A percentile compares a stretch with the other conserved stretches of the same genome.
These are phyloP conservation scores for Xylaria palmicola DNA, from an alignment of 495 filamentous ascomycete genomes.

Conservation along the genomic window DNA sequence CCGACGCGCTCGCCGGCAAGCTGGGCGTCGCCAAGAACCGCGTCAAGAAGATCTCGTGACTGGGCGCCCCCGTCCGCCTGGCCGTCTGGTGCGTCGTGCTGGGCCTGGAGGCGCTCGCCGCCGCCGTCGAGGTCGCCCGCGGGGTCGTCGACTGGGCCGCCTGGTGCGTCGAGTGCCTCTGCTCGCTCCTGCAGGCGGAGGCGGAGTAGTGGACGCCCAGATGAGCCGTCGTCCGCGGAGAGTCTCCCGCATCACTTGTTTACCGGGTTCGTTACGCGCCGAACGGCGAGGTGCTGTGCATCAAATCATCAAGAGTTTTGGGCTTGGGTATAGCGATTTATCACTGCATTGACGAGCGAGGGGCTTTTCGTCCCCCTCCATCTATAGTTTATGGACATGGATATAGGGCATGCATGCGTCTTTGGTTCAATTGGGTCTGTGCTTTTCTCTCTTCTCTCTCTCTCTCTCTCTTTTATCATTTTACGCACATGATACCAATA, in stretches of 20 bases:
- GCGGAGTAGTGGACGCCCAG: too few species aligned
- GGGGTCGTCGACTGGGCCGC: conserved; percentile 24
- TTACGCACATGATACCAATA: conserved; percentile 5
- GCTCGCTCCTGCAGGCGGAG: conserved; percentile 18
- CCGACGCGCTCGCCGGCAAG: conserved; percentile 70
- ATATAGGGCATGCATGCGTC: neutral
- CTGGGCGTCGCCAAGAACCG: conserved; percentile 79
- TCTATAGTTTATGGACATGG: neutral
- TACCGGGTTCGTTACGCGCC: too few species aligned
- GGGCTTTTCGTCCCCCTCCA: neutral
- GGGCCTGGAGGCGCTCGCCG: conserved; percentile 15
- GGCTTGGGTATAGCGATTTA: neutral
- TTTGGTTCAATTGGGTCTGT: neutral
- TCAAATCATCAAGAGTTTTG: neutral
- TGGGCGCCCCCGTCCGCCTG: conserved; percentile 9
- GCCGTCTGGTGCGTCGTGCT: conserved; percentile 16
- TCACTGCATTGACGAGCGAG: conserved; percentile 1
- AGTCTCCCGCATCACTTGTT: too few species aligned
- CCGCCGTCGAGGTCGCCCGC: conserved; percentile 17
- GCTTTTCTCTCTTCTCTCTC: too few species aligned
- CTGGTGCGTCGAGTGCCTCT: conserved; percentile 25
- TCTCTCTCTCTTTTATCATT: too few species aligned
- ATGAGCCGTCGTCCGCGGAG: too few species aligned
- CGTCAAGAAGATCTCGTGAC: conserved; percentile 64
- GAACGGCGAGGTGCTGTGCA: neutral